Conservation (phyloP, 2,329 filamentous ascomycete species). For the Alternaria sp. region DNA sequence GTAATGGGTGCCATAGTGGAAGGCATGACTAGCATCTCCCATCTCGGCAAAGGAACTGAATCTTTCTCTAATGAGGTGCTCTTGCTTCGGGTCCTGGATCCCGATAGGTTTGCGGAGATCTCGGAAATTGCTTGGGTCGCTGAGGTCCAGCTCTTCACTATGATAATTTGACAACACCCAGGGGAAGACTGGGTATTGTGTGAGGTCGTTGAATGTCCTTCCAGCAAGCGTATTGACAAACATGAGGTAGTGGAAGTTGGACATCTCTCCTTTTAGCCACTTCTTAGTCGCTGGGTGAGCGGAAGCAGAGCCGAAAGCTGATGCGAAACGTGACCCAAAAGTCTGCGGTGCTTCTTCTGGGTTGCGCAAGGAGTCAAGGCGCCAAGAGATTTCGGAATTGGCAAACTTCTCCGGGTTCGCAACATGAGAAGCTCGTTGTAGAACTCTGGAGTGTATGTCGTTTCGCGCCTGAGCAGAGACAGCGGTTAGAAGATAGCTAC, state of each 20-base stretch:
- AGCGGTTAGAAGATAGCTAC: conserved; percentile 91
- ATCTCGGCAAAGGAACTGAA: conserved; percentile 92
- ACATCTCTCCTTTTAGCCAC: conserved; percentile 95
- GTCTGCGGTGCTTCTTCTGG: conserved; percentile 70
- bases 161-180: conserved; percentile 98
- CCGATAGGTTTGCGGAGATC: conserved; percentile 97
- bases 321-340: conserved; percentile 89
- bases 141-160: conserved; percentile 88
- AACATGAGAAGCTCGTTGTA: conserved; percentile 81
- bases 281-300: conserved; percentile 86
- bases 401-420: conserved; percentile 73
- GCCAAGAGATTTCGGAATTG: conserved; percentile 89
- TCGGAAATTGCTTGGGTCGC: conserved; percentile 83
- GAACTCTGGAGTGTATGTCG: conserved; percentile 79
- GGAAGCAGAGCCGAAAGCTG: conserved; percentile 84
- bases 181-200: conserved; percentile 97
- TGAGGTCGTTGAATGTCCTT: conserved; percentile 95
- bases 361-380: conserved; percentile 82
- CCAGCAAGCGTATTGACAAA: conserved; percentile 97
- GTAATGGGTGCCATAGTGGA: conserved; percentile 98
- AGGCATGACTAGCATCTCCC: conserved; percentile 79
- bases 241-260: conserved; percentile 99
- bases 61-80: conserved; percentile 81
- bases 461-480: conserved; percentile 78
- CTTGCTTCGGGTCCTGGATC: conserved; percentile 79